These are phyloP conservation scores for Juglanconis sp. DNA, from an alignment of 2,329 filamentous ascomycete genomes.

Conservation along the genomic window DNA sequence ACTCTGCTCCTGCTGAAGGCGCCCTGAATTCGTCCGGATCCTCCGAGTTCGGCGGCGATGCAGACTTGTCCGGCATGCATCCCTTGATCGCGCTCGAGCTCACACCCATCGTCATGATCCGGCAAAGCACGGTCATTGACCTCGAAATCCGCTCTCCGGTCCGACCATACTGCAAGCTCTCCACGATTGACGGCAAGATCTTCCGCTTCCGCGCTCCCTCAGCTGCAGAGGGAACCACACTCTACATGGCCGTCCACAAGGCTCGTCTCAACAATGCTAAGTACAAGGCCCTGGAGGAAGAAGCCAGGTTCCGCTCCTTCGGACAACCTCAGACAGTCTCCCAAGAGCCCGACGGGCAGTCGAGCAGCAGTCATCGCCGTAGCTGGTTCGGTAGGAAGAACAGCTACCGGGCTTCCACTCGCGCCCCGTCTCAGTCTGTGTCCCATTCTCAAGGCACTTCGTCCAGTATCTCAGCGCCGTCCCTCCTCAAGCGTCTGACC, in stretches of 20 bases:
- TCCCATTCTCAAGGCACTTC: conserved; percentile 68
- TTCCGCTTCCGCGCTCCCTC: conserved; percentile 86
- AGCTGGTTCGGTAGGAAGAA: conserved; percentile 63
- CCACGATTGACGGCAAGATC: conserved; percentile 62
- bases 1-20: conserved; percentile 31
- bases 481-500: conserved; percentile 77
- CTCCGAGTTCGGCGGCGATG: conserved; percentile 28
- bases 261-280: conserved; percentile 90
- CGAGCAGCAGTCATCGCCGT: conserved; percentile 43
- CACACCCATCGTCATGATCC: conserved; percentile 84
- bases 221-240: conserved; percentile 70
- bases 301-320: conserved; percentile 69
- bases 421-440: conserved; percentile 62
- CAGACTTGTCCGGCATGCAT: conserved; percentile 28
- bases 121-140: conserved; percentile 87
- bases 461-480: conserved; percentile 62
- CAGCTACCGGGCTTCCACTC: conserved; percentile 60
- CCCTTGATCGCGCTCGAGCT: conserved; percentile 73
- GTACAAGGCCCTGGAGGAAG: conserved; percentile 67
- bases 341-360: conserved; percentile 43
- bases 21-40: conserved; percentile 32
- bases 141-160: conserved; percentile 90
- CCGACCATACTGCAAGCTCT: conserved; percentile 67
- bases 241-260: conserved; percentile 85
- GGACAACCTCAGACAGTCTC: conserved; percentile 52